Percentiles rank a stretch among this genome's conserved stretches.
Evolutionary conservation across 495 filamentous ascomycete species (phyloP).

Genomic region (Aspergillus coremiiformis): DNA sequence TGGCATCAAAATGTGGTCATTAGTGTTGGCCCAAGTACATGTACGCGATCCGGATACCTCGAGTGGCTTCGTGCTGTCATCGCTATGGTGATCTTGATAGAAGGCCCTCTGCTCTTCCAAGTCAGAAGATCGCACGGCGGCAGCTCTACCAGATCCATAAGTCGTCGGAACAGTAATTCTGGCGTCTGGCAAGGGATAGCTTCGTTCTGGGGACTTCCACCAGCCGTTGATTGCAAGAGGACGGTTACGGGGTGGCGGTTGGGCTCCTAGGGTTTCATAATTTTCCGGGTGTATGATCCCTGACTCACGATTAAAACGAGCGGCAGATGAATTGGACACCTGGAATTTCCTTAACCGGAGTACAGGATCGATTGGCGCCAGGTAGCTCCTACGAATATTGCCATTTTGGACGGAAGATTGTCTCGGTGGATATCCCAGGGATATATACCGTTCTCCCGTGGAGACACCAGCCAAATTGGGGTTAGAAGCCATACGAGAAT

Average conservation of each 20-base stretch:
- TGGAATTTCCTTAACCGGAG: constrained; percentile 11
- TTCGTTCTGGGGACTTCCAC: constrained; percentile 7
- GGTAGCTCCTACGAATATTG: constrained; percentile 20
- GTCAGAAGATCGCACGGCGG: constrained; percentile 1
- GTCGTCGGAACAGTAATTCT: constrained; percentile 12
- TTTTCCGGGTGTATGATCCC: constrained; percentile 15
- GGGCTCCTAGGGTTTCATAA: constrained; percentile 10
- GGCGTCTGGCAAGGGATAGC: constrained; percentile 4
- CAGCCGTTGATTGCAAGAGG: constrained; percentile 3
- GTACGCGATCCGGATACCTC: constrained; percentile 8
- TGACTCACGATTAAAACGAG: constrained; percentile 11
- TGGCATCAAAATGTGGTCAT: constrained; percentile 12
- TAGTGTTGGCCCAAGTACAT: constrained; percentile 9
- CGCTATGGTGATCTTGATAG: constrained; percentile 15
- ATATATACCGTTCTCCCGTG: constrained; percentile 16
- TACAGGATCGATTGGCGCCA: constrained; percentile 12
- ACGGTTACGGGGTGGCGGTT: constrained; percentile 5
- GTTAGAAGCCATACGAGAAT: constrained; percentile 6
- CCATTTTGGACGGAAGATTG: constrained; percentile 16
- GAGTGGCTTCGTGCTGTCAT: constrained; percentile 7
- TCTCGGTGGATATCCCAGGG: constrained; percentile 13
- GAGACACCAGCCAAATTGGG: constrained; percentile 5
- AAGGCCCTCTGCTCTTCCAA: constrained; percentile 12
- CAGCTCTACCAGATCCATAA: constrained; percentile 13
- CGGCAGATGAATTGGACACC: constrained; percentile 5